Base-by-base conservation (phyloP, 2,329 filamentous ascomycete species). In the Graphilbum sp. region DNA sequence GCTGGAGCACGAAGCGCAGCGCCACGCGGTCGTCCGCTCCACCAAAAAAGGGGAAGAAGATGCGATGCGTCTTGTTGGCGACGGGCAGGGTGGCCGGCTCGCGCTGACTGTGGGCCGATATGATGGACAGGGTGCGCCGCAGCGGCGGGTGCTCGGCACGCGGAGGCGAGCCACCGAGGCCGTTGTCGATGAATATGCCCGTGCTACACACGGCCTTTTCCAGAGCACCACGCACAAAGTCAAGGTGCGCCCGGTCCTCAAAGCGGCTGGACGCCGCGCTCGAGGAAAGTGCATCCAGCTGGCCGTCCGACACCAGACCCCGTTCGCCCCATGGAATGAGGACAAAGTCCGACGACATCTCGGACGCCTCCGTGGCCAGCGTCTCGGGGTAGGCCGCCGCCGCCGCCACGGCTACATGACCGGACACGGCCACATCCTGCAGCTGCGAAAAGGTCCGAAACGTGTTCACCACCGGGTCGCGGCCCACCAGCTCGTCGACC, bases 251-350 rank as follows among this genome's bases (percentile, higher is more conserved):
- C 3, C 67, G 67, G 23, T 68, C 70, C 3, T 62, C 62, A 42
- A 84, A 78, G 29, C 73, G 72, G 45, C 69, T 76, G 62, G 64
- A 62, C 2, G 59, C 54, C 5, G 67, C 61, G 5, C 62, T 56
- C 27, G 54, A 49, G 1, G 54, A 58, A 5, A 60, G 52, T 33
- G 60, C 52, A 4, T 57, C 52, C 32, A 54, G 59, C 45, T 62
- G 62, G 31, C 75, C 69, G 43, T 95, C 86, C 9, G 68, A 70
- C 47, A 88, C 69, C 43, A 72, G 74, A 12, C 84, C 85, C 0
- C 76, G 79, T 48, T 92, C 82, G 48, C 80, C 88, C 88, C 90
- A 96, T 0, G 88, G 88, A 6, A 96, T 69, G 4, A 96, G 64
- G 6, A 93, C 66, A 20, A 88, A 69, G 49, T 88, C 81, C 0